Evolutionary conservation across 1,139 yeast genomes (phyloP), one percentile per base, ranked within the genome.

Genomic region (Suhomyces guaymorum): DNA sequence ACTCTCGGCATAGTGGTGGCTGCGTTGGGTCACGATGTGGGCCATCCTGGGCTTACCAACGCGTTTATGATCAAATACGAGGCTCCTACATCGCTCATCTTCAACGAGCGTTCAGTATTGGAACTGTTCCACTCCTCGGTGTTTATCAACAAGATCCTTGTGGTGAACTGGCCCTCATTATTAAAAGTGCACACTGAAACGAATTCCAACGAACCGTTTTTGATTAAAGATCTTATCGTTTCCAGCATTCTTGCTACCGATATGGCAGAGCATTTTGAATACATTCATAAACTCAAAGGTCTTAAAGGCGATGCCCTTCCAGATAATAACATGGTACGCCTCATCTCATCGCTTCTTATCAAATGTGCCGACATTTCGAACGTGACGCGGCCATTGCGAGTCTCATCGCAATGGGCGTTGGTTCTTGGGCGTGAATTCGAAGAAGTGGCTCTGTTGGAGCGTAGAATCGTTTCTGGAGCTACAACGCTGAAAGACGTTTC

Each of bases 281-380:
- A 84, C 59, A 79, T 89, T 54, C 66, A 67, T 31, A 66, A 73
- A 48, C 69, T 70, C 28, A 55, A 57, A 27, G 51, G 49, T n/a
- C 54, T 59, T 39, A 51, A 54, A 33, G 49, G 55, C 14, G 35
- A 49, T 18, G 47, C 57, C 16, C 49, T 47, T 19, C 33, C 47
- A 49, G 59, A 46, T 14, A 55, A 51, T 33, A 57, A 53, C 46
- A 58, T 49, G 46, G 70, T 66, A 13, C 66, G 66, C 36, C 63
- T 88, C 43, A 65, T 86, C 15, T 70, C 82, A 27, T 76, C 88
- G 17, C 63, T 88, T 41, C 70, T 90, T 41, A 80, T 90, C 42
- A 90, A 90, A 63, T 88, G 96, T 59, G 97, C 97, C 1, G 97
- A 90, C 59, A 89, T 90, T 33, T 86, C 96, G 21, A 90, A 90